A percentile compares a stretch with the other conserved stretches of the same genome.
Evolutionary conservation across 208 protist genomes (phyloP).

Genomic region (Herpetomonas tarakana): DNA sequence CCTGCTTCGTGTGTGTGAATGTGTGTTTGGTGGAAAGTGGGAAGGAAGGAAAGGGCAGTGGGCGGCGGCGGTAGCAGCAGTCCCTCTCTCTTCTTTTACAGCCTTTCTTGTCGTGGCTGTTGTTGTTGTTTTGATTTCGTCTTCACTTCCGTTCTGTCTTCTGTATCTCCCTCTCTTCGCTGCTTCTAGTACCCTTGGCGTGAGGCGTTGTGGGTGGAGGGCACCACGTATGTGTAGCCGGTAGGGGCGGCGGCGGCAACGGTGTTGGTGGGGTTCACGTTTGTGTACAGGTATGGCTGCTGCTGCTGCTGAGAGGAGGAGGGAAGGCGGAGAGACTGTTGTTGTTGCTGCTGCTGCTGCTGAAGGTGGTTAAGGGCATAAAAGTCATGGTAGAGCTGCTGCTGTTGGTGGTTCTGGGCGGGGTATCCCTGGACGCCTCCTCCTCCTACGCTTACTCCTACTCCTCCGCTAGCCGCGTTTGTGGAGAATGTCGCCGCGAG

Average conservation of each 20-base stretch:
- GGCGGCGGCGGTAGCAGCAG: too few relatives aligned
- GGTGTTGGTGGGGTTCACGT: constrained; percentile 8
- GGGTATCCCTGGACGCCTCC: background rate
- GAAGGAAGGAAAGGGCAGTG: too few relatives aligned
- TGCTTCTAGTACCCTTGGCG: background rate
- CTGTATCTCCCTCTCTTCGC: background rate
- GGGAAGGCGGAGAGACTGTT: constrained; percentile 7
- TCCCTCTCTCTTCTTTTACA: too few relatives aligned
- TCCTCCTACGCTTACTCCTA: constrained; percentile 12
- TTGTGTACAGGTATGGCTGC: constrained; percentile 17
- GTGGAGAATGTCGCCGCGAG: background rate
- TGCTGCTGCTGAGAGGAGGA: background rate
- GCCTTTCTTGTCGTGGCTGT: background rate
- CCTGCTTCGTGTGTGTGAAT: constrained; percentile 8
- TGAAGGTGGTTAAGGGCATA: constrained; percentile 1
- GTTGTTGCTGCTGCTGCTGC: constrained; percentile 17
- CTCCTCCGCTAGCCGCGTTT: background rate
- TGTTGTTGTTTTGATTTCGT: background rate
- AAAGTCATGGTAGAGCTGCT: constrained; percentile 10
- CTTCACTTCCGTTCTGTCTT: background rate
- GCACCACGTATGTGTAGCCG: background rate
- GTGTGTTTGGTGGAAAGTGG: constrained; percentile 1
- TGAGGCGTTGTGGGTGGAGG: background rate
- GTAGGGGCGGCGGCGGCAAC: constrained; percentile 4
- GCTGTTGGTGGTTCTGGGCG: constrained; percentile 8